A percentile compares a stretch with the other conserved stretches of the same genome.
These are phyloP conservation scores for Candida montana DNA, from an alignment of 805 yeast species.

Conservation along the genomic window DNA sequence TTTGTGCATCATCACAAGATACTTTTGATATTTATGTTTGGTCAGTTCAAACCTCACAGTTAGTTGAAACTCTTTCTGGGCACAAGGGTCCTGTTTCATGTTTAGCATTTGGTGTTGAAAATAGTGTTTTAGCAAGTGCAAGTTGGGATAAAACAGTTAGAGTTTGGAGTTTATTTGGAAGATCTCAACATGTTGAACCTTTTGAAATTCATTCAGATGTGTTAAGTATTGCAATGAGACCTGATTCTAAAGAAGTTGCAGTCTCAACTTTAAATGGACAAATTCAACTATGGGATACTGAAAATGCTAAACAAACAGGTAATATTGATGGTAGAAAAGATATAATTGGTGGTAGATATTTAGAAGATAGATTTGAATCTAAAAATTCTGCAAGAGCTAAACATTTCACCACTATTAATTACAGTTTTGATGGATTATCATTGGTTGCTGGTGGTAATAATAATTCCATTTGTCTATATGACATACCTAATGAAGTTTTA, in stretches of 20 bases:
- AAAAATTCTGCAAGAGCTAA: constrained; percentile 80
- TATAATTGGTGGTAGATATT: constrained; percentile 78
- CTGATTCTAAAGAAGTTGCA: constrained; percentile 89
- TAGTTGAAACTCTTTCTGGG: constrained; percentile 82
- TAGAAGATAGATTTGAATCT: constrained; percentile 76
- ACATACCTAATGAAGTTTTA: constrained; percentile 80
- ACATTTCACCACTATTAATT: constrained; percentile 72
- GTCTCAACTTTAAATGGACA: constrained; percentile 88
- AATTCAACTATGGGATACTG: constrained; percentile 77
- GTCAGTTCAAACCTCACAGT: constrained; percentile 95
- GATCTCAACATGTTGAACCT: constrained; percentile 87
- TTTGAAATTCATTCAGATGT: constrained; percentile 82
- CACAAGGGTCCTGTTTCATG: constrained; percentile 95
- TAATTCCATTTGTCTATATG: constrained; percentile 87
- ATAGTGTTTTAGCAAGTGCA: constrained; percentile 75
- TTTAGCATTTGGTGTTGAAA: constrained; percentile 78
- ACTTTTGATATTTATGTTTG: constrained; percentile 89
- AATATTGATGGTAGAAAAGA: constrained; percentile 83
- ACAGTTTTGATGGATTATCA: constrained; percentile 84
- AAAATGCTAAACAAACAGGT: constrained; percentile 72
- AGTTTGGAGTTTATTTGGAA: constrained; percentile 86
- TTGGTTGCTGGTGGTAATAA: constrained; percentile 92
- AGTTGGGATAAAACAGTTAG: constrained; percentile 96
- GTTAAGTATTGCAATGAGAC: constrained; percentile 74
- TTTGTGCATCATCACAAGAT: constrained; percentile 90